Evolutionary conservation across 345 rosid genomes (phyloP).

Genomic region (Arabidopsis thaliana): TAIR10.1 NC_003074.8:6926501-6927000

Average conservation of each 20-base stretch:
- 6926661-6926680: constrained; percentile 43
- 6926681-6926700: constrained; percentile 38
- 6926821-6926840: neutral
- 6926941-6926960: constrained; percentile 18
- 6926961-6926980: constrained; percentile 26
- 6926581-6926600: constrained; percentile 38
- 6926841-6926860: neutral
- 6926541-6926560: constrained; percentile 42
- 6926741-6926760: constrained; percentile 76
- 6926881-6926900: constrained; percentile 9
- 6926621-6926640: constrained; percentile 36
- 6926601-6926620: constrained; percentile 22
- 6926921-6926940: neutral
- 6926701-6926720: constrained; percentile 43
- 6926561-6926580: constrained; percentile 41
- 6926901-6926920: neutral
- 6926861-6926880: constrained; percentile 14
- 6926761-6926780: constrained; percentile 81
- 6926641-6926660: constrained; percentile 37
- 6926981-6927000: constrained; percentile 3
- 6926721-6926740: constrained; percentile 45
- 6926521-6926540: constrained; percentile 38
- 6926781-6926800: constrained; percentile 94
- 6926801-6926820: constrained; percentile 93
- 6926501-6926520: constrained; percentile 49